Evolutionary conservation across 768 basidiomycete genomes (phyloP), one percentile per base, ranked within the genome.

Genomic region (Serendipita sp.): DNA sequence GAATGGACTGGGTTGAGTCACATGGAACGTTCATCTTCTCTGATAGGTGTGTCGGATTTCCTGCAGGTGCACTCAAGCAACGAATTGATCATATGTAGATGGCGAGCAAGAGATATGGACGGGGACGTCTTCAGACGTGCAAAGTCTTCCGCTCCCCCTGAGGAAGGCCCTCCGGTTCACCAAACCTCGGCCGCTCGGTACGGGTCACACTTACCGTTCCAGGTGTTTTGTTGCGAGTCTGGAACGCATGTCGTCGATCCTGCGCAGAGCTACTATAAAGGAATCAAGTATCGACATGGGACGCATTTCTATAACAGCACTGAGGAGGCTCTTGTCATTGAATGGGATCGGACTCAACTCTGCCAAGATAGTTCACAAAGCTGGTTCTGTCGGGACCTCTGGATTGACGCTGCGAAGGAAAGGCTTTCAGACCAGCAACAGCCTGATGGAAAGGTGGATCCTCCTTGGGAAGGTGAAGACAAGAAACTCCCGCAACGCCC

Each of bases 1-100:
- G 94, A n/a, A 98, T 98, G 95, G 96, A 99, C 70, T 99, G 96
- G 96, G 95, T 93, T 11, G 94, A 99, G 73, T 88, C 93, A 69
- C 90, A 92, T 66, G 93, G 93, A 0, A 88, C 91, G 74, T 99
- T 97, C 77, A 93, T 97, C 67, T 98, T 96, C 74, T 97, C 94
- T 17, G 95, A 97, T 73, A 79, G 95, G 93, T 90, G 66, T 56
- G 84, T 72, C 3, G 31, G 14, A 3, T 63, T 65, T 22, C n/a
- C 38, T 41, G n/a, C 20, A 16, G 16, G 31, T 30, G 3, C 3
- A 26, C 30, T 44, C 5, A 14, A 5, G 34, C 14, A 7, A 5
- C 5, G 14, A 7, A 38, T 38, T 14, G 7, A 38, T 38, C 45
- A 60, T 3, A 60, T 1, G 24, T 65, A 94, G 92, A 65, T 99